A percentile compares a stretch with the other conserved stretches of the same genome.
These are phyloP conservation scores for Odonthalia washingtoniensis DNA, from an alignment of 31 red algal species.

Conservation along the genomic window DNA sequence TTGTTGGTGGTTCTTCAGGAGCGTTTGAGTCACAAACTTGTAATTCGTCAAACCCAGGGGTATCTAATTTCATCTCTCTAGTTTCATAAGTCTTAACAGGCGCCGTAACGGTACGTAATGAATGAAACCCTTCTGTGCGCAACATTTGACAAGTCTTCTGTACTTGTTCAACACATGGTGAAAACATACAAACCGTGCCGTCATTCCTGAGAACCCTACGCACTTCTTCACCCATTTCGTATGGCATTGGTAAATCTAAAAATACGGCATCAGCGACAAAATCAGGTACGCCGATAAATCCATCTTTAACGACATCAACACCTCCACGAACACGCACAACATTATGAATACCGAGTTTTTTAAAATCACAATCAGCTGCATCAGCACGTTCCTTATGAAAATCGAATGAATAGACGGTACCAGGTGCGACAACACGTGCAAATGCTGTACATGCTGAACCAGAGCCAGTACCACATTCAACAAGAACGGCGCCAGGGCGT, in stretches of 20 bases:
- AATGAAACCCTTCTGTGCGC: conserved; percentile 38
- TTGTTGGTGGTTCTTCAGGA: neutral
- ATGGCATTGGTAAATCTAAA: conserved; percentile 88
- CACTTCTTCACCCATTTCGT: conserved; percentile 50
- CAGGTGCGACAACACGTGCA: conserved; percentile 79
- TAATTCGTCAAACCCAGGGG: conserved; percentile 52
- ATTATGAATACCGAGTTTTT: conserved; percentile 31
- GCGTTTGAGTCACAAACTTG: neutral
- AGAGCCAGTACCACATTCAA: conserved; percentile 92
- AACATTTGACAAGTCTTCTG: conserved; percentile 46
- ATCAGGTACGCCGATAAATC: conserved; percentile 69
- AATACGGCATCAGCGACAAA: conserved; percentile 77
- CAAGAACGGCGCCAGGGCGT: conserved; percentile 65
- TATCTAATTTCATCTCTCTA: conserved; percentile 15
- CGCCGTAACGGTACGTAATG: conserved; percentile 61
- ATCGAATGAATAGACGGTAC: conserved; percentile 78
- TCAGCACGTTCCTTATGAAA: conserved; percentile 68
- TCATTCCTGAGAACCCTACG: conserved; percentile 49
- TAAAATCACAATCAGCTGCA: conserved; percentile 55
- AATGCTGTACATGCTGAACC: conserved; percentile 73
- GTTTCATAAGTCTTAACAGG: conserved; percentile 61
- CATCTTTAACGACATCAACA: conserved; percentile 68
- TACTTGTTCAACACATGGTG: conserved; percentile 96
- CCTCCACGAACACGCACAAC: conserved; percentile 41
- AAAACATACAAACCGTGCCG: conserved; percentile 78